phyloP scores from a whole-genome alignment of 2,329 filamentous ascomycete genomes.

The Colletotrichum musicola region DNA sequence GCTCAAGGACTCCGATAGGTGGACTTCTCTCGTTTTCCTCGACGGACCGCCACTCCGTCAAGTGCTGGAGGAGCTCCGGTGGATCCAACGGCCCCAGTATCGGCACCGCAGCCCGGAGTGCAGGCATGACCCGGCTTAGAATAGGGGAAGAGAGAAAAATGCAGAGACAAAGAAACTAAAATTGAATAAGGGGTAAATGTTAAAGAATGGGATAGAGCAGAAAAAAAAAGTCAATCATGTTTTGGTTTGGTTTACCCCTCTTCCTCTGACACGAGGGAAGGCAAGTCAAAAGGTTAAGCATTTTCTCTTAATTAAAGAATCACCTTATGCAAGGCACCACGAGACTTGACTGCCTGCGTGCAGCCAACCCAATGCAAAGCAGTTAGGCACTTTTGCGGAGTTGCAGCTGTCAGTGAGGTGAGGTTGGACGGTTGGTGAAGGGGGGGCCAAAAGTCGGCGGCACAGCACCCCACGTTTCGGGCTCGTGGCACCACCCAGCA shows the following conservation, averaged over 20 bases:
- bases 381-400: too few species aligned
- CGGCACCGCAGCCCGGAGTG: neutral
- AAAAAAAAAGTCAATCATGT: neutral
- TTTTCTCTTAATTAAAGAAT: neutral
- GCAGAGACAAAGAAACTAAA: constrained; percentile 12
- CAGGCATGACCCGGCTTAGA: constrained; percentile 16
- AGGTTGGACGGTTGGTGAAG: too few species aligned
- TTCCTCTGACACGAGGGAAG: neutral
- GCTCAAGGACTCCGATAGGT: constrained; percentile 2
- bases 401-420: neutral
- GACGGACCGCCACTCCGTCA: constrained; percentile 9
- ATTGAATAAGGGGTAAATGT: constrained; percentile 11
- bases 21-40: neutral
- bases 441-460: neutral
- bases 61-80: constrained; percentile 10
- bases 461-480: neutral
- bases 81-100: constrained; percentile 1
- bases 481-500: neutral
- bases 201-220: constrained; percentile 3
- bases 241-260: neutral
- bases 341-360: neutral
- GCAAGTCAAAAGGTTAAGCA: neutral
- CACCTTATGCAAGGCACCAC: neutral
- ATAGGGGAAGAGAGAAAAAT: neutral
- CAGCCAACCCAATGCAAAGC: neutral